Evolutionary conservation across 352 stramenopile genomes (phyloP), one percentile per base, ranked within the genome.

Genomic region (Globisporangium cystogenes): DNA sequence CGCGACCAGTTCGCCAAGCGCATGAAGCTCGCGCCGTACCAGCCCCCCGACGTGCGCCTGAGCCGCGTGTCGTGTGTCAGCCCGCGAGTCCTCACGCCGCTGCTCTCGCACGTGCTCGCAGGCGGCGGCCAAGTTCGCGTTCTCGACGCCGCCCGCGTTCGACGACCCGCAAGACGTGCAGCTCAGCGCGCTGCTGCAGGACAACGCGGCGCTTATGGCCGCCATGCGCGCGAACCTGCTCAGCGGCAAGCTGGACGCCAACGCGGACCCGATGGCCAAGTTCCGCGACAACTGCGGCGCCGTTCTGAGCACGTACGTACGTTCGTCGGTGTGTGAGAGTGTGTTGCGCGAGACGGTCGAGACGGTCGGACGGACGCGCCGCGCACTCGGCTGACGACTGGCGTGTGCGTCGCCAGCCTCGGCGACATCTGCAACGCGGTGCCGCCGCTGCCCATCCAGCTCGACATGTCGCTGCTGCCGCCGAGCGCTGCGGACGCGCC

Each of bases 191-290:
- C 59, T 89, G 27, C 65, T 89, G 31, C 68, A 90, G 49, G 78
- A 90, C 37, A 93, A 93, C 61, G 61, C 82, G 24, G 44, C 73
- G 40, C 60, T 72, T 4, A 64, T 90, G 48, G 76, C 83, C 37
- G 72, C 71, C 14, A 89, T 93, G 57, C 77, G 77, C 10, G 74
- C 74, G 39, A 93, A 90, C 53, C 58, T 90, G 18, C 46, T 86
- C 21, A 74, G 72, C 49, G 77, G 79, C 59, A 76, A 78, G 48
- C 53, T 68, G 0, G 65, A 76, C 45, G 65, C 78, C 39, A 90
- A 90, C 47, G 41, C 55, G 20, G 49, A 63, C 26, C 65, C 80
- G 29, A 89, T 93, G 73, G 26, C 61, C 55, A 78, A 79, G 44
- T 92, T 92, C 40, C 72, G 67, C 40, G 71, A 81, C 50, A 90